These are phyloP conservation scores for Parastagonospora nodorum DNA, from an alignment of 2,329 filamentous ascomycete genomes.

Conservation along the genomic window DNA sequence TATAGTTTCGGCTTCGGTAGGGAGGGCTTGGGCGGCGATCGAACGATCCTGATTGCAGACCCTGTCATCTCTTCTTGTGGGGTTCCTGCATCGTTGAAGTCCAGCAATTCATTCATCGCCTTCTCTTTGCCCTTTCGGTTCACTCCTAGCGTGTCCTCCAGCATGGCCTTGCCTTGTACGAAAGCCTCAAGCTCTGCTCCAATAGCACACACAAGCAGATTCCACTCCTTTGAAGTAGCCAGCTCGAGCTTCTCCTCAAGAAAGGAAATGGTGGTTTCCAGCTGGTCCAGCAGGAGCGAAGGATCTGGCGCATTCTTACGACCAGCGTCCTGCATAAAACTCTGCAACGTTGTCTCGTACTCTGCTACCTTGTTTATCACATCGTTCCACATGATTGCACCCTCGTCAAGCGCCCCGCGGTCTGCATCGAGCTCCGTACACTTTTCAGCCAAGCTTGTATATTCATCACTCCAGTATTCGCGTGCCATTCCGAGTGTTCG, in stretches of 20 bases:
- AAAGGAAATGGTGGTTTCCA: conserved; percentile 61
- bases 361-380: conserved; percentile 63
- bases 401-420: conserved; percentile 68
- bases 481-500: conserved; percentile 73
- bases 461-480: conserved; percentile 71
- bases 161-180: conserved; percentile 62
- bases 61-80: conserved; percentile 34
- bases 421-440: conserved; percentile 65
- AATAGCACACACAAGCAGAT: conserved; percentile 74
- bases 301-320: conserved; percentile 21
- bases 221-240: conserved; percentile 71
- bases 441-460: conserved; percentile 60
- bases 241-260: conserved; percentile 60
- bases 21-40: conserved; percentile 38
- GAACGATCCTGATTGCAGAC: conserved; percentile 37
- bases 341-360: conserved; percentile 69
- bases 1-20: conserved; percentile 34
- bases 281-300: conserved; percentile 46
- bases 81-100: conserved; percentile 19
- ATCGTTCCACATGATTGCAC: conserved; percentile 69
- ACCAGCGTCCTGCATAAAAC: conserved; percentile 53
- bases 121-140: conserved; percentile 37
- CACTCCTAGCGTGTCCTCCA: conserved; percentile 50
- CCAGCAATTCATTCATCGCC: conserved; percentile 23
- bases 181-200: conserved; percentile 75